Conservation (phyloP, 495 filamentous ascomycete species). For the Extremus antarcticus region DNA sequence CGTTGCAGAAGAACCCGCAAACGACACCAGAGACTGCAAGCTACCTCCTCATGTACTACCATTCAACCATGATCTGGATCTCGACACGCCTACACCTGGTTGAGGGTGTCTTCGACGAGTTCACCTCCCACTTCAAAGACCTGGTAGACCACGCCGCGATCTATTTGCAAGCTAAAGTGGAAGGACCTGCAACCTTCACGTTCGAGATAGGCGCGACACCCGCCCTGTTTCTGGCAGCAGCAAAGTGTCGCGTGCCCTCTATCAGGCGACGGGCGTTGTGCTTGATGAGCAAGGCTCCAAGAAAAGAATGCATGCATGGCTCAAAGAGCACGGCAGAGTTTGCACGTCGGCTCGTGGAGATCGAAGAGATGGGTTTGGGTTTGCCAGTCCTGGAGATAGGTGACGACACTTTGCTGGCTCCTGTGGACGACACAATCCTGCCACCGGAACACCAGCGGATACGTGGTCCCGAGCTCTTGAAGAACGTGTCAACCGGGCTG, state of each 20-base stretch:
- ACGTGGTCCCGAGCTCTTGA: conserved; percentile 1
- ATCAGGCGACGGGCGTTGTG: conserved; percentile 10
- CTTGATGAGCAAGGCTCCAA: conserved; percentile 10
- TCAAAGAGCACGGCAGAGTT: not conserved
- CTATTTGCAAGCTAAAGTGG: not conserved
- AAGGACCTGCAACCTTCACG: conserved; percentile 1
- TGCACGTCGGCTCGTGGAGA: conserved; percentile 5
- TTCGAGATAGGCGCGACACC: conserved; percentile 16
- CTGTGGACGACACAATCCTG: not conserved
- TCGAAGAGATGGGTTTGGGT: conserved; percentile 14
- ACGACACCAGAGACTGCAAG: conserved; percentile 2
- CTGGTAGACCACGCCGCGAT: conserved; percentile 5
- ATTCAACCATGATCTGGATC: conserved; percentile 10
- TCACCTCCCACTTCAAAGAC: conserved; percentile 7
- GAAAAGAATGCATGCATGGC: conserved; percentile 13
- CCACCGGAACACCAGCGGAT: not conserved
- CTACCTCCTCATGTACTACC: conserved; percentile 10
- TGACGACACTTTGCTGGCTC: not conserved
- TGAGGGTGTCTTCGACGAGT: conserved; percentile 12
- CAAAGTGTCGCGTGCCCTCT: conserved; percentile 14
- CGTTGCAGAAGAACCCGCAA: no score
- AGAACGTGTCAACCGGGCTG: not conserved
- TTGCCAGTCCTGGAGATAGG: not conserved
- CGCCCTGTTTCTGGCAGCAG: conserved; percentile 9
- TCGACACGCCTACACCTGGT: not conserved